Base-by-base conservation (phyloP, 306 rosid species). In the Carpinus viminea region DNA sequence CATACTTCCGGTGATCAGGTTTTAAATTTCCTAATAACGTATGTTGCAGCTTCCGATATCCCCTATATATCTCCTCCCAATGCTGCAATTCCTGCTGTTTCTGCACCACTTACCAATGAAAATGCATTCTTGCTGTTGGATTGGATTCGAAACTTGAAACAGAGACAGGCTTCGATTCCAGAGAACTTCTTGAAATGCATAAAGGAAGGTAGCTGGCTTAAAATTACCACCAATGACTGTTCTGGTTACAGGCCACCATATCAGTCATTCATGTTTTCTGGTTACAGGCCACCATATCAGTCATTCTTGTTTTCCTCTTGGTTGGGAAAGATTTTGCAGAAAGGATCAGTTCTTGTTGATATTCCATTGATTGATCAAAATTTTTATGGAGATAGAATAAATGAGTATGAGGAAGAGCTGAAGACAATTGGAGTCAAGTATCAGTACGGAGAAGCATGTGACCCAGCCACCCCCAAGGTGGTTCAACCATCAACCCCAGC, bases 361-460 rank as follows among this genome's bases (percentile, higher is more conserved):
- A 87, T 93, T 64, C 91, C 97, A 7, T 79, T 90, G 66, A 69
- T 93, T 78, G 97, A 93, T 80, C 65, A 47, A 43, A 70, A 8
- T 5, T 89, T 78, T 80, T 93, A 93, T 68, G 97, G 87, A 13
- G 31, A 74, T 3, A n/a, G 7, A 73, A 78, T 93, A 74, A 78
- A 57, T 5, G 74, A 54, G 12, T 90, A 90, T 68, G 18, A 75
- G 76, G 92, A 85, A 43, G 98, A 88, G 87, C 82, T 93, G 26
- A 87, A 84, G 64, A 77, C 75, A 48, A 7, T 90, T 72, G 98
- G 98, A 47, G 96, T 93, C 74, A 90, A 86, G 93, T 83, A 83
- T 73, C 86, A 86, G 4, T 89, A 73, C 48, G 85, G 71, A 10
- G 91, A 93, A 87, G 97, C 95, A 3, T 86, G 94, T 75, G 9